Evolutionary conservation across 352 stramenopile species (phyloP), one percentile per base, ranked within the genome.

Genomic region (Pythium dissotocum): DNA sequence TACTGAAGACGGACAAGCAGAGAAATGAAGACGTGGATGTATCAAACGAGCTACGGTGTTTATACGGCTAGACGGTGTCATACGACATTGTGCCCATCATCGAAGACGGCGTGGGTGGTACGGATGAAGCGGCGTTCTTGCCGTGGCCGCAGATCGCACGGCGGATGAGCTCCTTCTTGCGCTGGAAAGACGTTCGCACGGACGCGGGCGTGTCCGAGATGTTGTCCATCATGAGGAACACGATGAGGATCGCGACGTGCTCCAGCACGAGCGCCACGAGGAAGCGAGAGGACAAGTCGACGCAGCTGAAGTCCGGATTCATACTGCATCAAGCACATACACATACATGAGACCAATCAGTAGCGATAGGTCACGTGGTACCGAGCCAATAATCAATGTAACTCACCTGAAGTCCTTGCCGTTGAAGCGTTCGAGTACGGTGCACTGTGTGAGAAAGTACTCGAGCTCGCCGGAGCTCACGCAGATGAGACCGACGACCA

Each of bases 81-180:
- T 70, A 70, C 42, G 49, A 55, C 4, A 61, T 40, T 26, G 53
- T 58, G 3, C 63, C 69, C 26, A 49, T 36, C 21, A 62, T 57
- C 1, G 70, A 75, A 1, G 69, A 71, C 6, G 69, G 70, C 35
- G 70, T 77, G 4, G 64, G 70, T 6, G 70, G 70, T 7, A 77
- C 48, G 6, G 70, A 77, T 10, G 70, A 71, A 12, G 69, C 57
- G 12, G 69, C 65, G 53, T 74, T 75, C 60, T 83, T 87, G 12
- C 79, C 73, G 54, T 90, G 83, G 0, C 83, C 84, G 54, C 83
- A 91, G n/a, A 95, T 90, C n/a, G 85, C 85, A 52, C 85, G 81
- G 61, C 85, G 78, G 53, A 95, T 93, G 16, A 94, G 75, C 69
- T 95, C 87, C 36, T 93, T 93, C 54, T 95, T 95, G 5, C 85